Conservation (phyloP, 352 stramenopile species). For the Phytophthora idaei region DNA sequence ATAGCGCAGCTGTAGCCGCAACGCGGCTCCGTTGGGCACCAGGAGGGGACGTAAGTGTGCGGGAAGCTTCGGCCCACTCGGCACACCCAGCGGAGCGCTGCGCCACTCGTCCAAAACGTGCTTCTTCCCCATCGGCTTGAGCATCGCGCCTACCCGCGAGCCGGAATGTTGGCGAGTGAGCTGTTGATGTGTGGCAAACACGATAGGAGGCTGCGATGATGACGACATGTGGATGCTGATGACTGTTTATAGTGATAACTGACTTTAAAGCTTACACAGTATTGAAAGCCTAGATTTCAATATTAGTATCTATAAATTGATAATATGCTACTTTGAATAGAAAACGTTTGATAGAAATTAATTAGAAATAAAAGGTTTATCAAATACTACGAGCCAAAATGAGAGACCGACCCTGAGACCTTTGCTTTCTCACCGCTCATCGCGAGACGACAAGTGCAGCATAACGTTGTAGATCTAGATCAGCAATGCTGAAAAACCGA, state of each 20-base stretch:
- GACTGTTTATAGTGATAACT: background rate
- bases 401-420: no score
- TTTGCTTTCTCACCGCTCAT: background rate
- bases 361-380: no score
- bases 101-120: constrained; percentile 40
- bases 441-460: no score
- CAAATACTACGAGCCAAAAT: no score
- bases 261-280: background rate
- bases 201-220: background rate
- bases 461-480: no score
- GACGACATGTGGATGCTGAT: background rate
- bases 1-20: constrained; percentile 78
- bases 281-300: no score
- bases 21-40: constrained; percentile 46
- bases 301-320: background rate
- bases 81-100: constrained; percentile 3
- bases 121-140: constrained; percentile 58
- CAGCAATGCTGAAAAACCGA: no score
- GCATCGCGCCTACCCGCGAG: constrained; percentile 24
- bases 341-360: no score
- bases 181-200: constrained; percentile 7
- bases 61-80: constrained; percentile 33
- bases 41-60: constrained; percentile 41
- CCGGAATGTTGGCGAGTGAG: constrained; percentile 21
- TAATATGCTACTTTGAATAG: background rate